Conservation (phyloP, 1,284 basidiomycete species). For the Cryptococcus sp. region DNA sequence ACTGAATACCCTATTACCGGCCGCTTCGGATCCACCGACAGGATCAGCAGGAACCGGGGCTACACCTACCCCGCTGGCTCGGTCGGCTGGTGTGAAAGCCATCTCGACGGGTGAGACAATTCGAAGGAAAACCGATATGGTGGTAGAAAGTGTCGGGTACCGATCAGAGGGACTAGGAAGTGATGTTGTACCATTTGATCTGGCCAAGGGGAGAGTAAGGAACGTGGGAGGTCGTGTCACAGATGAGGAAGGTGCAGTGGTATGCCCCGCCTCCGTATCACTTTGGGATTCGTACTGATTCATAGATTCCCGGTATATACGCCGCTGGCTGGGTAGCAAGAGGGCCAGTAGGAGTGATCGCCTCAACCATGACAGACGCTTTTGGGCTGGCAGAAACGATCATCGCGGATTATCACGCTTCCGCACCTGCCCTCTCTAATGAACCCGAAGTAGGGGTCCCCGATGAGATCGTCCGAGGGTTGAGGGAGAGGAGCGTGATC, state of each 20-base stretch:
- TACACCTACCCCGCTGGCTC: conserved; percentile 13
- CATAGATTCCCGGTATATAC: conserved; percentile 65
- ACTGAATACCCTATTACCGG: conserved; percentile 32
- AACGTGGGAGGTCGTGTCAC: conserved; percentile 47
- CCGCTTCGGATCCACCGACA: conserved; percentile 9
- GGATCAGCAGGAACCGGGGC: conserved; percentile 9
- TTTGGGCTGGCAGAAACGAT: conserved; percentile 53
- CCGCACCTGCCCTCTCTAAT: conserved; percentile 2
- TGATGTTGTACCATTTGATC: conserved; percentile 48
- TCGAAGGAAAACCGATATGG: conserved; percentile 63
- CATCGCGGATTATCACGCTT: conserved; percentile 30
- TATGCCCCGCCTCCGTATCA: conserved; percentile 16
- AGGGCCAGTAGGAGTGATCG: conserved; percentile 89
- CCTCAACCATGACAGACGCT: conserved; percentile 90
- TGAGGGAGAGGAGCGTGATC: conserved; percentile 31
- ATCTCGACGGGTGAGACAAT: conserved; percentile 60
- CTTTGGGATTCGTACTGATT: not conserved
- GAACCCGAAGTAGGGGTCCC: conserved; percentile 28
- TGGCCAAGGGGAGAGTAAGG: conserved; percentile 35
- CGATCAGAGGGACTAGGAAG: conserved; percentile 58
- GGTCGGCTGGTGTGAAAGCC: conserved; percentile 48
- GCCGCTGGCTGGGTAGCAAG: conserved; percentile 90
- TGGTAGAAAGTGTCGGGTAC: conserved; percentile 87
- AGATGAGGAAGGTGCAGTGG: conserved; percentile 31
- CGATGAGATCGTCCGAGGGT: conserved; percentile 13